Percentiles rank a stretch among this genome's conserved stretches.
Evolutionary conservation across 2,329 filamentous ascomycete genomes (phyloP).

Genomic region (Colletotrichum ledebouriae): DNA sequence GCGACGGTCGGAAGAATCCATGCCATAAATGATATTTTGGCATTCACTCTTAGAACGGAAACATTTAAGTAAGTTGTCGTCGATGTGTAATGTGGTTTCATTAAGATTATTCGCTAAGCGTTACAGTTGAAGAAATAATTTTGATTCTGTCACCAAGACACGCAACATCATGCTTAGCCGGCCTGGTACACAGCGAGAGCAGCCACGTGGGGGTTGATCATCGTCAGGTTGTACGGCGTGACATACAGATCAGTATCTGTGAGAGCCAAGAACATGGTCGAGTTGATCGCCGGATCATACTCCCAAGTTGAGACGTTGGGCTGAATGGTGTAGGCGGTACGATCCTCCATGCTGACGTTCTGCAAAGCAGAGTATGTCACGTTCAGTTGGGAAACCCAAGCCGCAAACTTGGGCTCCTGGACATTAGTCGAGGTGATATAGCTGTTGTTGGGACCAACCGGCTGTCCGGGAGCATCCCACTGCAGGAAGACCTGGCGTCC

Average conservation of each 20-base stretch:
- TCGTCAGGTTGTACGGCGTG: slow-evolving; percentile 81
- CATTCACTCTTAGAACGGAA: too few relatives aligned
- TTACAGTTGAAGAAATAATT: neutral
- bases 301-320: slow-evolving; percentile 77
- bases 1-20: too few relatives aligned
- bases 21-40: too few relatives aligned
- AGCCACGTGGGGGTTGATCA: slow-evolving; percentile 82
- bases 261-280: slow-evolving; percentile 83
- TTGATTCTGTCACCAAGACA: too few relatives aligned
- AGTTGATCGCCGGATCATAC: slow-evolving; percentile 79
- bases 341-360: slow-evolving; percentile 61
- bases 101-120: neutral
- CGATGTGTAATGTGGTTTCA: neutral
- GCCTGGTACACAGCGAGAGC: slow-evolving; percentile 83
- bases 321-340: slow-evolving; percentile 77
- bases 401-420: slow-evolving; percentile 73
- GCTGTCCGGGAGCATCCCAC: slow-evolving; percentile 79
- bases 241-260: slow-evolving; percentile 77
- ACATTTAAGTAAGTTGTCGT: neutral
- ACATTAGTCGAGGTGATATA: slow-evolving; percentile 78
- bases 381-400: slow-evolving; percentile 84
- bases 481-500: slow-evolving; percentile 78
- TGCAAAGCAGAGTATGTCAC: slow-evolving; percentile 76
- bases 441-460: slow-evolving; percentile 84
- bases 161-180: slow-evolving; percentile 63